phyloP scores from a whole-genome alignment of 2,329 filamentous ascomycete species.

The Cercospora sesami region DNA sequence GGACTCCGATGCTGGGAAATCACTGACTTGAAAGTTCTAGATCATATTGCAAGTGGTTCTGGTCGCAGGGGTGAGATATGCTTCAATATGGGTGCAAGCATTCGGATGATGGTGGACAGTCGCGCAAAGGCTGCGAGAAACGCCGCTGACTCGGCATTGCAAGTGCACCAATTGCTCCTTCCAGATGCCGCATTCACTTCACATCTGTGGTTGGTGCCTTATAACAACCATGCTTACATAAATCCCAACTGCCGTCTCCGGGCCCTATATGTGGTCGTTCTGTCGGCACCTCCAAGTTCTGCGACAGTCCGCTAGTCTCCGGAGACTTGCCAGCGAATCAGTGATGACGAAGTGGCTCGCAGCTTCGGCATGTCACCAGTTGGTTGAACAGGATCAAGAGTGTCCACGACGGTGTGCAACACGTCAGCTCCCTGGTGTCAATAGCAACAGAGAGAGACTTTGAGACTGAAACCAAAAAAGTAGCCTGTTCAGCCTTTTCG shows the following conservation, averaged over 20 bases:
- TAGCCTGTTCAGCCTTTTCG: background rate
- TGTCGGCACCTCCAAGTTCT: constrained; percentile 15
- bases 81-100: background rate
- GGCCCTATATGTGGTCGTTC: constrained; percentile 15
- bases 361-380: constrained; percentile 1
- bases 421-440: background rate
- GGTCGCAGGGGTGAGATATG: background rate
- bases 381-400: background rate
- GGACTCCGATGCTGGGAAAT: background rate
- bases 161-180: too few species aligned
- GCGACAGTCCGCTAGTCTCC: constrained; percentile 11
- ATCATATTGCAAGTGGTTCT: background rate
- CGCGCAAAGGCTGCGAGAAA: background rate
- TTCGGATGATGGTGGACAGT: background rate
- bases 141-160: too few species aligned
- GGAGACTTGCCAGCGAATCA: constrained; percentile 1
- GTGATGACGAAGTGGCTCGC: background rate
- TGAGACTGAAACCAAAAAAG: background rate
- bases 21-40: background rate
- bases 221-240: constrained; percentile 4
- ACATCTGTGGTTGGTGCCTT: background rate
- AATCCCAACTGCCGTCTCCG: constrained; percentile 10
- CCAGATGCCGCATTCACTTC: too few species aligned
- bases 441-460: background rate
- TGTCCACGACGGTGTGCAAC: background rate